These are phyloP conservation scores for Penicillium sp. DNA, from an alignment of 2,329 filamentous ascomycete species.

Conservation along the genomic window DNA sequence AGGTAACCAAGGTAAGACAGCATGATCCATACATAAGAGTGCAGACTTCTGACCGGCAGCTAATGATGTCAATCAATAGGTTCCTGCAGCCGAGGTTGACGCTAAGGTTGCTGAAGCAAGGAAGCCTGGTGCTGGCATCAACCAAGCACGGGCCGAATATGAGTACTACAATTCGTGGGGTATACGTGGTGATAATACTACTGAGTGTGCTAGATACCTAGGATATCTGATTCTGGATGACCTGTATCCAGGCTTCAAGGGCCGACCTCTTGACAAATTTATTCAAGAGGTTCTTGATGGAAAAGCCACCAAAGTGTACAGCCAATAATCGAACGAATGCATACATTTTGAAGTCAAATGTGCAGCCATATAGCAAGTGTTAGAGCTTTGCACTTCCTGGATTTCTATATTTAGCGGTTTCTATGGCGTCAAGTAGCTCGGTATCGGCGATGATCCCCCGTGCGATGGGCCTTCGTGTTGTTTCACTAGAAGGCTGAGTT, in stretches of 20 bases:
- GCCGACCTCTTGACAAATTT: background rate
- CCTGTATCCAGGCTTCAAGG: conserved; percentile 49
- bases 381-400: no score
- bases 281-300: background rate
- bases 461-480: no score
- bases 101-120: background rate
- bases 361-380: no score
- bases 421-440: no score
- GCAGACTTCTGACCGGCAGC: background rate
- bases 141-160: background rate
- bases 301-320: background rate
- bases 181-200: conserved; percentile 50
- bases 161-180: background rate
- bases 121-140: background rate
- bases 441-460: no score
- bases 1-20: background rate
- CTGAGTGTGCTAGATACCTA: conserved; percentile 49
- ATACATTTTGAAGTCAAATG: no score
- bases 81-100: background rate
- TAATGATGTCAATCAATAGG: background rate
- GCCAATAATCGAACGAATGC: background rate
- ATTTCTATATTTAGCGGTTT: no score
- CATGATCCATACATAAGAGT: background rate
- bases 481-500: no score
- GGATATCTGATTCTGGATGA: conserved; percentile 50